Percentiles rank a stretch among this genome's conserved stretches.
Conservation (phyloP, 495 filamentous ascomycete species). For the Astrothelium macrocarpum region DNA sequence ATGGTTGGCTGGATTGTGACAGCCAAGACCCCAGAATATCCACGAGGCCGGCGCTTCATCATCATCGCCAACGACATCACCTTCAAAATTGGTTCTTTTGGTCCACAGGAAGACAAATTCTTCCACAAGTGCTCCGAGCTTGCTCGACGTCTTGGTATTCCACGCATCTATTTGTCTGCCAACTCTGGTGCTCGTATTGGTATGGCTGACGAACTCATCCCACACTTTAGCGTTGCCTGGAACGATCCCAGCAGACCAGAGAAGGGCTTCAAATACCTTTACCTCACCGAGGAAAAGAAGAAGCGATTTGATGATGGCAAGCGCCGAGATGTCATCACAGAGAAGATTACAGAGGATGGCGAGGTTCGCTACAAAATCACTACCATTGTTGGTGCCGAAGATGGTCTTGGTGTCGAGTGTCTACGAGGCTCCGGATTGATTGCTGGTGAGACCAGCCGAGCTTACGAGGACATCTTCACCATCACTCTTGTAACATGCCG, state of each 20-base stretch:
- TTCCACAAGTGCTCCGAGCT: constrained; percentile 98
- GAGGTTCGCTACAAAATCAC: constrained; percentile 91
- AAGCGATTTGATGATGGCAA: constrained; percentile 78
- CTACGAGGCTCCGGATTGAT: constrained; percentile 94
- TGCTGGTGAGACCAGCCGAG: constrained; percentile 91
- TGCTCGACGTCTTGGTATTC: constrained; percentile 84
- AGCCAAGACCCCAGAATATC: constrained; percentile 97
- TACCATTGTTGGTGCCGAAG: constrained; percentile 87
- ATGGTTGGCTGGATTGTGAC: constrained; percentile 98
- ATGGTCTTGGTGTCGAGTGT: constrained; percentile 96
- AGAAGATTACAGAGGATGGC: constrained; percentile 72
- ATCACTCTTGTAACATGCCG: constrained; percentile 96
- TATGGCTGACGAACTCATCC: constrained; percentile 92
- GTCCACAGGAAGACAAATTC: constrained; percentile 91
- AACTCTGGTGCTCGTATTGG: constrained; percentile 99
- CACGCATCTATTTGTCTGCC: constrained; percentile 92
- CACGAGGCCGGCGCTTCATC: constrained; percentile 80
- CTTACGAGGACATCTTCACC: constrained; percentile 98
- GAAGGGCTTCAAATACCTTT: constrained; percentile 96
- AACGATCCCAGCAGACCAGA: constrained; percentile 78
- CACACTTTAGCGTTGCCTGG: constrained; percentile 94
- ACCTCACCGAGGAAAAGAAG: constrained; percentile 79
- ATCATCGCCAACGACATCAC: constrained; percentile 99
- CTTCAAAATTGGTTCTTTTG: constrained; percentile 96
- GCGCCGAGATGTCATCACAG: constrained; percentile 75